These are phyloP conservation scores for Coemansia sp. DNA, from an alignment of 192 early-diverging fungal genomes.

Conservation along the genomic window DNA sequence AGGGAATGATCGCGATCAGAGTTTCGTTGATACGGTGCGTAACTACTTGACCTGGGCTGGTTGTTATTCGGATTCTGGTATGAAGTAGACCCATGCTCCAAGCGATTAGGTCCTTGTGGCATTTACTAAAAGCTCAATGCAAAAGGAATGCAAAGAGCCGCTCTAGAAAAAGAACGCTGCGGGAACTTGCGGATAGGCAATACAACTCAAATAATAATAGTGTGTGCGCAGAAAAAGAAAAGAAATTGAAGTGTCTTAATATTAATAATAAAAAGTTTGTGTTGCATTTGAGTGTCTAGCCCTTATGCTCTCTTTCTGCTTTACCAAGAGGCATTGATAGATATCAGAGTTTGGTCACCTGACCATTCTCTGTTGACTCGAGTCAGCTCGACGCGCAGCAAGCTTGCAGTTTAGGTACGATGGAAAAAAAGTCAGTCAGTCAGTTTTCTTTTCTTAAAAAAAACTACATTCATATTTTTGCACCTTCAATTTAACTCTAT, in stretches of 20 bases:
- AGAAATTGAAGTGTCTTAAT: no score
- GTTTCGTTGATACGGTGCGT: neutral
- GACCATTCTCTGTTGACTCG: neutral
- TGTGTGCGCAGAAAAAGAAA: neutral
- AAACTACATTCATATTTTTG: neutral
- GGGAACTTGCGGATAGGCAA: neutral
- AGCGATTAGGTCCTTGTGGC: neutral
- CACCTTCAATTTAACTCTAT: neutral
- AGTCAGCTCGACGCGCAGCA: neutral
- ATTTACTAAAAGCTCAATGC: neutral
- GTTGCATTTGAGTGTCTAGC: no score
- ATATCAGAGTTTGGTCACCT: neutral
- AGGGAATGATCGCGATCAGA: neutral
- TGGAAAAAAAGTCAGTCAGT: neutral
- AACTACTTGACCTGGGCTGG: neutral
- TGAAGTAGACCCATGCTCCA: neutral
- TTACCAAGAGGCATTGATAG: no score
- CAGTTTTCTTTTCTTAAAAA: neutral
- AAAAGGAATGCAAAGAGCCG: neutral
- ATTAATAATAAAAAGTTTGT: no score
- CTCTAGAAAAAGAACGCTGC: no score
- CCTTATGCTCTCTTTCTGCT: no score
- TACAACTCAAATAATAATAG: neutral
- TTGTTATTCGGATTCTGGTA: neutral
- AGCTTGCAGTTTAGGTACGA: neutral